Evolutionary conservation across 139 green algal species (phyloP), one percentile per base, ranked within the genome.

Genomic region (Coccomyxa sp.): DNA sequence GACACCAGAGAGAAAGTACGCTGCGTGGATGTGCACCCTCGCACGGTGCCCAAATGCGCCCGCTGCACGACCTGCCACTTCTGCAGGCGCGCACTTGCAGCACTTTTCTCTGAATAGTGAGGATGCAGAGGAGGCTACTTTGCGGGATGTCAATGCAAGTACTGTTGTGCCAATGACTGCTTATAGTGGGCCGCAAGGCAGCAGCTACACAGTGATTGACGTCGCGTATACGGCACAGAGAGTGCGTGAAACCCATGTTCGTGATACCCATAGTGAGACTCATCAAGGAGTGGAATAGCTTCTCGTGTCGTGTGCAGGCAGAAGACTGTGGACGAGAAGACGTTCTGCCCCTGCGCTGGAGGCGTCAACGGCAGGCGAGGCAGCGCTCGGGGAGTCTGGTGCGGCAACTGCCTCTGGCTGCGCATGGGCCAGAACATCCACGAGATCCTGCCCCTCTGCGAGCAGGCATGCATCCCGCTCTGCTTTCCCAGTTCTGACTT

Each of bases 351-450:
- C n/a, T 93, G 89, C 76, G 74, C 83, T 24, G 50, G 73, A 14
- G 35, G 70, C 39, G 27, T 68, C 31, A 64, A 50, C 12, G 24
- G 73, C 31, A 44, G 69, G 39, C 68, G 86, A 1, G 88, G 88
- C 16, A 71, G 38, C 8, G 77, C 33, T 37, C 73, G 84, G 0
- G 89, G 88, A 12, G 74, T 82, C 39, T 90, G 87, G 82, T 93
- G 79, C 71, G 83, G 83, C 35, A 44, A 55, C n/a, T 93, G 89
- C 81, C 82, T 93, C 29, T 82, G 79, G 78, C 69, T 81, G 69
- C 86, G 89, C 50, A 87, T 91, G 76, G 89, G 89, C 9, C 88
- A 93, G 75, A 88, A 92, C 81, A 80, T 93, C 3, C 54, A 90
- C 2, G 89, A 93, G 71, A 86, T 76, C 16, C 29, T 55, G 71